Evolutionary conservation across 1,139 yeast species (phyloP).

Genomic region (Meyerozyma guilliermondii): DNA sequence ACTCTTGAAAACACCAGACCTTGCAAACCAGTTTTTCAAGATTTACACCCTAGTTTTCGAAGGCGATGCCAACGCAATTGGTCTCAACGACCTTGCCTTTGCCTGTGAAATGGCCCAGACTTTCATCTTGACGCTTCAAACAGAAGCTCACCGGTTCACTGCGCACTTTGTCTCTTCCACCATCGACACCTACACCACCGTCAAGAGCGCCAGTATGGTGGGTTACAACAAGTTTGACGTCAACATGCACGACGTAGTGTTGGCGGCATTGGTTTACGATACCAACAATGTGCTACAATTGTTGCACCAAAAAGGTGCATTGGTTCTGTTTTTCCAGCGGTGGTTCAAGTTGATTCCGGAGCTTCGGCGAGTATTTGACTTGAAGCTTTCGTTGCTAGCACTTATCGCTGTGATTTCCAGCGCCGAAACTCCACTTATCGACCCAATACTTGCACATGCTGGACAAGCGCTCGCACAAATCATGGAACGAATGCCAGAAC

Average conservation of each 20-base stretch:
- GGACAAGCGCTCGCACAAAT: not conserved
- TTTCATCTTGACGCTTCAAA: conserved; percentile 46
- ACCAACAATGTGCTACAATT: conserved; percentile 48
- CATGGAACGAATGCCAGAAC: conserved; percentile 60
- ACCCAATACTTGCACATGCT: not conserved
- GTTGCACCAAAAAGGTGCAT: conserved; percentile 43
- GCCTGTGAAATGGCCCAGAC: conserved; percentile 55
- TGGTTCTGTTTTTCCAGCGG: conserved; percentile 50
- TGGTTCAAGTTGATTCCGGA: conserved; percentile 64
- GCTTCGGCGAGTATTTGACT: conserved; percentile 73
- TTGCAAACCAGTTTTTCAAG: conserved; percentile 21
- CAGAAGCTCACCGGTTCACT: conserved; percentile 33
- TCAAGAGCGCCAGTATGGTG: conserved; percentile 12
- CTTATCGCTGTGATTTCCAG: not conserved
- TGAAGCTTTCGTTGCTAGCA: conserved; percentile 71
- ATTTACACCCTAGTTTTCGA: conserved; percentile 34
- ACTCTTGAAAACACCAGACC: conserved; percentile 28
- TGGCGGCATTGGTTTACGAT: conserved; percentile 63
- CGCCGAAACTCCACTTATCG: not conserved
- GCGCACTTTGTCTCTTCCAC: conserved; percentile 33
- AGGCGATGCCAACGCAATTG: conserved; percentile 33
- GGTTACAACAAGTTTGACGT: conserved; percentile 46
- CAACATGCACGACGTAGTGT: conserved; percentile 58
- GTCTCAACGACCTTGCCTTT: conserved; percentile 43
- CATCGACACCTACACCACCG: conserved; percentile 11